Evolutionary conservation across 2,329 filamentous ascomycete genomes (phyloP).

Genomic region (Eurotiales sp.): DNA sequence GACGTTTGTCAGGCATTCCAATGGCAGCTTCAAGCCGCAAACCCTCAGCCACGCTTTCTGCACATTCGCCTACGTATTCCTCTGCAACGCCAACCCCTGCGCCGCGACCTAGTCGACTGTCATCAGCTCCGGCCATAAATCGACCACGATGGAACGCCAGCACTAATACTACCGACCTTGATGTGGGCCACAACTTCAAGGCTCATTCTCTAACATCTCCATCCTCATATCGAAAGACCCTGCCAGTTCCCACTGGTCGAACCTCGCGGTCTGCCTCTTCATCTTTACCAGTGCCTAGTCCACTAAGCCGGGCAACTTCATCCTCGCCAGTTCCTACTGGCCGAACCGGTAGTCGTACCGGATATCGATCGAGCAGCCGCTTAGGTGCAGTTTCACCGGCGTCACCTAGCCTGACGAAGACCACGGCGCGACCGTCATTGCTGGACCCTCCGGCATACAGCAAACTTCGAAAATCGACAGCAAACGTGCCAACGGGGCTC

Average conservation of each 20-base stretch:
- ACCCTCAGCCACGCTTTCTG: conserved; percentile 35
- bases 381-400: conserved; percentile 29
- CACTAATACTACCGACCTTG: conserved; percentile 60
- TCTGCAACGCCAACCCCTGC: conserved; percentile 51
- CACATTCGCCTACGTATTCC: conserved; percentile 23
- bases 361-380: conserved; percentile 28
- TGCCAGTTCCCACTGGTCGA: conserved; percentile 23
- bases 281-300: conserved; percentile 36
- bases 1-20: conserved; percentile 42
- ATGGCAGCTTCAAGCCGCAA: conserved; percentile 28
- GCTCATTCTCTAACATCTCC: conserved; percentile 59
- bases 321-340: conserved; percentile 34
- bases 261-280: conserved; percentile 30
- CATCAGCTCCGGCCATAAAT: conserved; percentile 43
- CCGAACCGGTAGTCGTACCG: conserved; percentile 32
- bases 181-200: conserved; percentile 66
- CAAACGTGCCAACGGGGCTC: conserved; percentile 26
- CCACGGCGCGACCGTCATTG: no score
- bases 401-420: conserved; percentile 12
- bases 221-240: conserved; percentile 47
- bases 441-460: conserved; percentile 42
- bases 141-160: conserved; percentile 72
- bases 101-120: conserved; percentile 37
- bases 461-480: conserved; percentile 32
- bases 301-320: conserved; percentile 40